These are phyloP conservation scores for Fusarium sp. DNA, from an alignment of 2,329 filamentous ascomycete genomes.

Conservation along the genomic window DNA sequence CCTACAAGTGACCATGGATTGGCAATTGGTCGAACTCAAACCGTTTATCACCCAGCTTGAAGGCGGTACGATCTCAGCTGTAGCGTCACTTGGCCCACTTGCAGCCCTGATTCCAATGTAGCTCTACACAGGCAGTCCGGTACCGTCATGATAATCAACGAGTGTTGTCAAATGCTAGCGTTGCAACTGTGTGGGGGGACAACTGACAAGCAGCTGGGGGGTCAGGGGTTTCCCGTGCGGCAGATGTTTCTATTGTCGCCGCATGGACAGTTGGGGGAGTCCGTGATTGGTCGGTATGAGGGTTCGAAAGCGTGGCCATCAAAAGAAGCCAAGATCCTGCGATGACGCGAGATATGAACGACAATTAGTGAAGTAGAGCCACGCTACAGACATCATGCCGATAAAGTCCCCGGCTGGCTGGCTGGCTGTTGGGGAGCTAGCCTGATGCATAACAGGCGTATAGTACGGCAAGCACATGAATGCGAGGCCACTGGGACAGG, in stretches of 20 bases:
- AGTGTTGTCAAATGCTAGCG: constrained; percentile 36
- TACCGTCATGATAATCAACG: constrained; percentile 20
- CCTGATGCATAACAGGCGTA: not conserved
- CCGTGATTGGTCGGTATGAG: constrained; percentile 39
- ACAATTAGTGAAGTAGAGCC: constrained; percentile 15
- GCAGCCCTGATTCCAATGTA: constrained; percentile 14
- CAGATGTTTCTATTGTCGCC: constrained; percentile 48
- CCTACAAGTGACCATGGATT: constrained; percentile 30
- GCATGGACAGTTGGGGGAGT: constrained; percentile 36
- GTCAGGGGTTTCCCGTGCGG: constrained; percentile 42
- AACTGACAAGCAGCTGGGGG: constrained; percentile 42
- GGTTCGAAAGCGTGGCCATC: constrained; percentile 34
- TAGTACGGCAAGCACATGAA: not conserved
- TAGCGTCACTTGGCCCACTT: constrained; percentile 12
- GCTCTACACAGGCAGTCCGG: constrained; percentile 6
- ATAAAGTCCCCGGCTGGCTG: not conserved
- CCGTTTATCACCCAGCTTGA: constrained; percentile 9
- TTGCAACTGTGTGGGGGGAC: constrained; percentile 40
- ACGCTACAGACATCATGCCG: not conserved
- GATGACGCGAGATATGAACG: constrained; percentile 28
- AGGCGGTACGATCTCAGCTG: constrained; percentile 17
- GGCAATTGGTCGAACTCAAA: constrained; percentile 30
- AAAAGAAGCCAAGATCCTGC: constrained; percentile 31
- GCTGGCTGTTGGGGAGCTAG: not conserved
- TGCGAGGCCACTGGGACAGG: constrained; percentile 9